Percentiles rank a stretch among this genome's conserved stretches.
Conservation (phyloP, 441 rosid species). For the Lepidium campestre region DNA sequence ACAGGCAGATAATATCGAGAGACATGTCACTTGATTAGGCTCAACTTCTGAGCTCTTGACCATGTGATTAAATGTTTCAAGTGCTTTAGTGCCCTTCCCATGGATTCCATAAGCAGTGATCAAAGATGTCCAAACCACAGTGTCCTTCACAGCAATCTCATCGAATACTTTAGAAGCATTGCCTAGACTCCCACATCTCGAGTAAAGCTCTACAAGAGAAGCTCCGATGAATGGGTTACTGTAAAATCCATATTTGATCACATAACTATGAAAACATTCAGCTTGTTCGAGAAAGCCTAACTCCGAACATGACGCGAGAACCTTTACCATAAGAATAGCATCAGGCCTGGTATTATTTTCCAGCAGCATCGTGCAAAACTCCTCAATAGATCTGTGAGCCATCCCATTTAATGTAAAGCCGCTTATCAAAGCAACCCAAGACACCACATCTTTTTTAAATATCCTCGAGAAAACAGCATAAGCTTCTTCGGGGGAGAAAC, state of each 20-base stretch:
- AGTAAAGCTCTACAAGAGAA: constrained; percentile 48
- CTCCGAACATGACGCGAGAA: constrained; percentile 45
- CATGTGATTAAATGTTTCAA: constrained; percentile 38
- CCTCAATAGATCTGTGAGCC: constrained; percentile 34
- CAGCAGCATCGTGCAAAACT: constrained; percentile 39
- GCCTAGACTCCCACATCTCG: constrained; percentile 49
- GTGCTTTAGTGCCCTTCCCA: constrained; percentile 40
- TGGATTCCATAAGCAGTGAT: constrained; percentile 53
- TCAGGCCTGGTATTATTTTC: constrained; percentile 35
- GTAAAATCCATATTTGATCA: constrained; percentile 38
- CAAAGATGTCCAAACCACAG: constrained; percentile 53
- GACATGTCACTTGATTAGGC: constrained; percentile 51
- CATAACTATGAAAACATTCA: constrained; percentile 41
- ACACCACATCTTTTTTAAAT: constrained; percentile 44
- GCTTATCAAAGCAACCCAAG: constrained; percentile 50
- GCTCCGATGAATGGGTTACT: constrained; percentile 36
- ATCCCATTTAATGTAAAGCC: constrained; percentile 50
- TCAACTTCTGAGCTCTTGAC: constrained; percentile 22
- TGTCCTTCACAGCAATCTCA: constrained; percentile 37
- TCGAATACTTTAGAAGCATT: constrained; percentile 33
- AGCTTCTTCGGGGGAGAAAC: constrained; percentile 41
- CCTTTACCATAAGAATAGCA: constrained; percentile 51
- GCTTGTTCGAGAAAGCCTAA: constrained; percentile 50
- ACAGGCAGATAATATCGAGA: constrained; percentile 49
- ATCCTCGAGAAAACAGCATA: constrained; percentile 41